phyloP scores from a whole-genome alignment of 768 basidiomycete genomes.

The Trametes punicea region DNA sequence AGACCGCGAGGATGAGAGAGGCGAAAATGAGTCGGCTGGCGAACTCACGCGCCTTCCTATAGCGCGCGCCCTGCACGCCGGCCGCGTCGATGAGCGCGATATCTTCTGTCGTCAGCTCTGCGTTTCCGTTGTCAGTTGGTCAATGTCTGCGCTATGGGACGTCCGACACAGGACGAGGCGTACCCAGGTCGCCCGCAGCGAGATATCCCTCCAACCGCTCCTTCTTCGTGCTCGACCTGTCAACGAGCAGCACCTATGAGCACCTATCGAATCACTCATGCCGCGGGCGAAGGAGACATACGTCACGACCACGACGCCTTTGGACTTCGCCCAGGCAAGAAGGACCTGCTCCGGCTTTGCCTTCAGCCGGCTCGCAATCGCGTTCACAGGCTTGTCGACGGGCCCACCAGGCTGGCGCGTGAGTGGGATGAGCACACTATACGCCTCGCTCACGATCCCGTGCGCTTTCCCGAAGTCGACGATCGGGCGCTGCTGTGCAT shows the following conservation, averaged over 20 bases:
- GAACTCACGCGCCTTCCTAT: constrained; percentile 20
- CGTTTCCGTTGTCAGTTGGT: too few relatives aligned
- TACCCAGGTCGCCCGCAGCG: constrained; percentile 61
- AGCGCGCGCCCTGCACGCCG: constrained; percentile 40
- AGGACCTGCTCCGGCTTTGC: constrained; percentile 64
- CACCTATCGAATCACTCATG: neutral
- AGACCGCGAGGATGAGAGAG: constrained; percentile 22
- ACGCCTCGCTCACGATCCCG: constrained; percentile 68
- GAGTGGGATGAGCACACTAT: constrained; percentile 63
- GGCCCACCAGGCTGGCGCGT: constrained; percentile 59
- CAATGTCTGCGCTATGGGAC: neutral
- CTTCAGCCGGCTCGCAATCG: constrained; percentile 48
- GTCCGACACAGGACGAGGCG: constrained; percentile 21
- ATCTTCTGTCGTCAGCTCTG: constrained; percentile 51
- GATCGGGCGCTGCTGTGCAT: constrained; percentile 47
- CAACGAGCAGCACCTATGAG: neutral
- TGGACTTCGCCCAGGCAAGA: constrained; percentile 68
- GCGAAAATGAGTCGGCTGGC: constrained; percentile 21
- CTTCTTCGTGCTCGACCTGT: constrained; percentile 64
- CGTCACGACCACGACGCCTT: constrained; percentile 66
- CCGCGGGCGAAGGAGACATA: constrained; percentile 32
- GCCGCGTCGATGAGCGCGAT: constrained; percentile 56
- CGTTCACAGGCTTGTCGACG: constrained; percentile 54
- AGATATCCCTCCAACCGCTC: constrained; percentile 65
- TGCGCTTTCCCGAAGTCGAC: constrained; percentile 56